Evolutionary conservation across 1,139 yeast genomes (phyloP), one percentile per base, ranked within the genome.

Genomic region (Suhomyces panamericanus): DNA sequence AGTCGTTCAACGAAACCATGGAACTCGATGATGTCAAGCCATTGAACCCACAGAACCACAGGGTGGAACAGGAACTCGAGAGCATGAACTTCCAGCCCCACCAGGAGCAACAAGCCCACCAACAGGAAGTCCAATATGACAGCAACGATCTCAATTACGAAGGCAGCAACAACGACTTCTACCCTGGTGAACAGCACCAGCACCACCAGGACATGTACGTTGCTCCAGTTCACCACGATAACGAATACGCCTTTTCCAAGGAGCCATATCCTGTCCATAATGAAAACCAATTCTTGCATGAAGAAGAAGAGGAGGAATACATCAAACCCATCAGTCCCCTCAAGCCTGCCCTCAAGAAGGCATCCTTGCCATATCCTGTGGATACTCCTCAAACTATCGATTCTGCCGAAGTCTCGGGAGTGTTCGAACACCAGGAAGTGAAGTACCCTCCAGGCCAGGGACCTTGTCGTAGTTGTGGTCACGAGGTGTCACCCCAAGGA

Each of bases 401-500:
- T 9, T 36, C 32, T 31, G 33, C 24, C 10, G 37, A 32, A 12
- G 22, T 41, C 15, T 13, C 37, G 12, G 38, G 32, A 6, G 32
- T 35, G 12, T 32, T 36, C 14, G 34, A 14, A 10, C 37, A 35
- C 26, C 35, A 31, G 30, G 9, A 38, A 35, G 16, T n/a, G 36
- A 67, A 64, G 46, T 66, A 68, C 50, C 73, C 78, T 8, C 80
- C 90, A 2, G 93, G 93, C 0, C 67, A 78, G 49, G 93, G 93
- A 0, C 90, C 90, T 11, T 86, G 93, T 58, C 77, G 93, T 49
- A 58, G 69, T 32, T 91, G 99, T 69, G 59, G 64, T 9, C 54
- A 62, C 26, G 66, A 60, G 17, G 78, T 84, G 33, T 59, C 57
- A 12, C 41, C 83, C 71, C 35, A 80, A 71, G 69, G 78, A 76